Conservation (phyloP, 2,329 filamentous ascomycete genomes). For the Aureobasidium musti region DNA sequence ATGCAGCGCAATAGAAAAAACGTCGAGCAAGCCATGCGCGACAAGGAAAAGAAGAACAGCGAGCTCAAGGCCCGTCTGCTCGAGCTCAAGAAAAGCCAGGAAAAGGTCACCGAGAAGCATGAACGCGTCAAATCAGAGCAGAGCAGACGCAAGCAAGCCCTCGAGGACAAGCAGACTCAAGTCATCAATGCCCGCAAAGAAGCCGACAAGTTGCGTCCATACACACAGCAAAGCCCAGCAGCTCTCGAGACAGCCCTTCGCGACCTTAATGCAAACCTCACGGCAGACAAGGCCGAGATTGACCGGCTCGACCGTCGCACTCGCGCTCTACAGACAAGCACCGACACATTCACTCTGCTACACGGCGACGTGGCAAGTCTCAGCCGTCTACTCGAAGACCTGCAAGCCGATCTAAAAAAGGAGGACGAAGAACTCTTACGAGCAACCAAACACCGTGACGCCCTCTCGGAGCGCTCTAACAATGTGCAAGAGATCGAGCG, state of each 20-base stretch:
- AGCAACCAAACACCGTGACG: slow-evolving; percentile 79
- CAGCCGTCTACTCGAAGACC: slow-evolving; percentile 86
- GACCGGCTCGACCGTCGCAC: slow-evolving; percentile 83
- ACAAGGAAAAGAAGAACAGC: slow-evolving; percentile 83
- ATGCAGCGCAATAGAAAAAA: slow-evolving; percentile 77
- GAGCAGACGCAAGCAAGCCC: slow-evolving; percentile 66
- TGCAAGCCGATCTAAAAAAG: slow-evolving; percentile 77
- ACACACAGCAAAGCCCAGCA: slow-evolving; percentile 84
- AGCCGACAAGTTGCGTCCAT: slow-evolving; percentile 84
- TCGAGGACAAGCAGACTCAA: slow-evolving; percentile 71
- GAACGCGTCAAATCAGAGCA: slow-evolving; percentile 83
- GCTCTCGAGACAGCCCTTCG: slow-evolving; percentile 78
- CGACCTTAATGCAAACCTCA: slow-evolving; percentile 77
- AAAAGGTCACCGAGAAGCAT: slow-evolving; percentile 77
- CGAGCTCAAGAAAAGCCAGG: slow-evolving; percentile 78
- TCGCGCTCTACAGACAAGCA: slow-evolving; percentile 87
- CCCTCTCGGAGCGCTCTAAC: slow-evolving; percentile 81
- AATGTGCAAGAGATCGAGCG: slow-evolving; percentile 91
- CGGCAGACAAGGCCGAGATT: slow-evolving; percentile 78
- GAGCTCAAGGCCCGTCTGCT: slow-evolving; percentile 80
- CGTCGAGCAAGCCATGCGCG: slow-evolving; percentile 77
- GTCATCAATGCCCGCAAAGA: slow-evolving; percentile 77
- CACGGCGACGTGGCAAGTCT: slow-evolving; percentile 82
- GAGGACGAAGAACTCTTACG: slow-evolving; percentile 87
- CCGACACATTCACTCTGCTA: slow-evolving; percentile 84